Base-by-base conservation (phyloP, 164 flowering plant genomes). In the Cinnamomum micranthum region DNA sequence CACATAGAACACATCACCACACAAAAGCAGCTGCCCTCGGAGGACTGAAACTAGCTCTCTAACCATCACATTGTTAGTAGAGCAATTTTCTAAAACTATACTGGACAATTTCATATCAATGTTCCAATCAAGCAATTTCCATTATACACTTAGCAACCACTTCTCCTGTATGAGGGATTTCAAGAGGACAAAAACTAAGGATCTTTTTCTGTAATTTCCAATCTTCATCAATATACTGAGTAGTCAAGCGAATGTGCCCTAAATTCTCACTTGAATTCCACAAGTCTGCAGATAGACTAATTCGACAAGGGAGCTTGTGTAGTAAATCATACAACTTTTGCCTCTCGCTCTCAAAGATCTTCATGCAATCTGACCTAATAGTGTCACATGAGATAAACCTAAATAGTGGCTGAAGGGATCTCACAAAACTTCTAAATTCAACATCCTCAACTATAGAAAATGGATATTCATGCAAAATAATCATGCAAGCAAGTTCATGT, bases 401-500 rank as follows among this genome's bases (percentile, higher is more conserved):
- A 80, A 90, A 94, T 70, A 81, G 31, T 52, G 97, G 98, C 81
- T 94, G 94, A 58, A 94, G 86, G 79, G 86, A 87, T 75, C 81
- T 86, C 7, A 87, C 88, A 83, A 90, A 94, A 35, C 77, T 76
- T 76, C 84, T 85, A 78, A 94, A 94, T 20, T 93, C 95, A 64
- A 81, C 76, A 84, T 94, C 91, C 31, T 92, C 92, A 69, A 88
- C 94, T 86, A 94, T 92, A 41, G 85, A 58, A 60, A 90, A 75
- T 12, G 98, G 97, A 63, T 91, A 92, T 59, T 90, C 94, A 84
- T 92, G 97, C 71, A 88, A 73, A 77, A 94, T 91, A 67, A 92
- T 88, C 94, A 92, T 92, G 25, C 89, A 87, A 10, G 92, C 92
- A 79, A 92, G 93, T 80, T 91, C 97, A 70, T 79, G 71, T 65